phyloP scores from a whole-genome alignment of 2,329 filamentous ascomycete species.

The Didymella arachidicola region DNA sequence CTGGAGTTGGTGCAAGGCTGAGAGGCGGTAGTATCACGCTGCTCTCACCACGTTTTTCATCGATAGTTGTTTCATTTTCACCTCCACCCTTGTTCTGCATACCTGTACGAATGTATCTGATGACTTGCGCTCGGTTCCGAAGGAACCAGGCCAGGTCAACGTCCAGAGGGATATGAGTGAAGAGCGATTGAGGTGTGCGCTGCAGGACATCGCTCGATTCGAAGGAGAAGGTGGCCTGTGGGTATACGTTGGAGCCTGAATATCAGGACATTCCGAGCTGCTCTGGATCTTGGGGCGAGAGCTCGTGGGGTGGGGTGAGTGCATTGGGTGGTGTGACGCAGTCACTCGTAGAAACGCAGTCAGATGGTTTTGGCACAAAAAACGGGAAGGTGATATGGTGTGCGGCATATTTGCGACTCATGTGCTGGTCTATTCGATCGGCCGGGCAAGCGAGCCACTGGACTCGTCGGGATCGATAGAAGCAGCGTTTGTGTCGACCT shows the following conservation, averaged over 20 bases:
- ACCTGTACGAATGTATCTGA: neutral
- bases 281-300: neutral
- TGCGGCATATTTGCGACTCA: neutral
- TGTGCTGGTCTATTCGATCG: neutral
- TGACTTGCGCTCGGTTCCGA: slow-evolving; percentile 15
- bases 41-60: slow-evolving; percentile 14
- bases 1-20: slow-evolving; percentile 30
- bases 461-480: neutral
- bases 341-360: neutral
- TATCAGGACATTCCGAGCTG: neutral
- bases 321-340: neutral
- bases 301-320: neutral
- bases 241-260: slow-evolving; percentile 27
- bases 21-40: slow-evolving; percentile 36
- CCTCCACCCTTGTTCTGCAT: neutral
- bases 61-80: slow-evolving; percentile 8
- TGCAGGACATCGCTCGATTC: slow-evolving; percentile 23
- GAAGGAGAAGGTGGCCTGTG: slow-evolving; percentile 15
- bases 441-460: neutral
- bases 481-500: neutral
- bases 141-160: slow-evolving; percentile 36
- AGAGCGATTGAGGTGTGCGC: slow-evolving; percentile 7
- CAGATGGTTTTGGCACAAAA: neutral
- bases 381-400: neutral
- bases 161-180: slow-evolving; percentile 30